phyloP scores from a whole-genome alignment of 352 stramenopile genomes.

The Phytophthora cryptogea region DNA sequence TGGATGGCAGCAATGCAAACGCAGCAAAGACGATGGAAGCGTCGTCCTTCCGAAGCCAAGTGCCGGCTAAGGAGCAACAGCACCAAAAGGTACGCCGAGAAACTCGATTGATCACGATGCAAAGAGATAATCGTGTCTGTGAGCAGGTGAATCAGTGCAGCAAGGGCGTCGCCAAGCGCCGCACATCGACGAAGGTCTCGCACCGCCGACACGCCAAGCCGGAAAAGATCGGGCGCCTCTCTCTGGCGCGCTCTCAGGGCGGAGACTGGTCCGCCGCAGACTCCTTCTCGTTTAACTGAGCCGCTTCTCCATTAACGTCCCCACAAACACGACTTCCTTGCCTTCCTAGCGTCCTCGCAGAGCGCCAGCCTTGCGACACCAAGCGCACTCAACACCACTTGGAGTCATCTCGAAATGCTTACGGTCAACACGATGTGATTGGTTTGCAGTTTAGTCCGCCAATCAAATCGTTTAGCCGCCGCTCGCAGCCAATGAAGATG shows the following conservation, averaged over 20 bases:
- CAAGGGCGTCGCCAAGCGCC: conserved; percentile 25
- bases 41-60: conserved; percentile 6
- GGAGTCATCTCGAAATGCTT: conserved; percentile 7
- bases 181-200: conserved; percentile 20
- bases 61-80: conserved; percentile 5
- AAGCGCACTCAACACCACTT: conserved; percentile 11
- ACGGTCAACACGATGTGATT: background rate
- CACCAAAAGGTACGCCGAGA: conserved; percentile 26
- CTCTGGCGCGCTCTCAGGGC: conserved; percentile 24
- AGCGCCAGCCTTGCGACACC: conserved; percentile 14
- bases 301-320: conserved; percentile 7
- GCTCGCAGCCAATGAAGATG: conserved; percentile 21
- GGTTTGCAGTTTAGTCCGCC: background rate
- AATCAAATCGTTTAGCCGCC: conserved; percentile 11
- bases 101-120: background rate
- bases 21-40: conserved; percentile 1
- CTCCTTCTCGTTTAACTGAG: conserved; percentile 49
- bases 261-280: conserved; percentile 45
- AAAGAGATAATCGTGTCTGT: conserved; percentile 7
- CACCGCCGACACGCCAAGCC: conserved; percentile 23
- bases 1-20: background rate
- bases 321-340: conserved; percentile 16
- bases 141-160: conserved; percentile 11
- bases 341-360: background rate
- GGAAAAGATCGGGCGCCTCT: conserved; percentile 17